phyloP scores from a whole-genome alignment of 805 yeast species.

The Candida tibetensis region DNA sequence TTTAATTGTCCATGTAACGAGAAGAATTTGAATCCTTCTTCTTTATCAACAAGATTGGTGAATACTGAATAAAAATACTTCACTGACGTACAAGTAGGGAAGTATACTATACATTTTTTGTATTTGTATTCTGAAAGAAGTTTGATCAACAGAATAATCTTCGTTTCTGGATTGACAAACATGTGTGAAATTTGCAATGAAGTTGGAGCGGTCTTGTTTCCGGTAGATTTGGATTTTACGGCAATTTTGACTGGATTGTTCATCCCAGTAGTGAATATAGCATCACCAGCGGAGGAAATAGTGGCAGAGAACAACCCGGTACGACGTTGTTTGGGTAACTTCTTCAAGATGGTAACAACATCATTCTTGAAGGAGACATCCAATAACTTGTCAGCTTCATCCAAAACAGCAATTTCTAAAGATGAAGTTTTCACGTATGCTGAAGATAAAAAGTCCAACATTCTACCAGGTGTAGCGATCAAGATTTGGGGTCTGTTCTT shows the following conservation, averaged over 20 bases:
- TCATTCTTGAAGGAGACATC: slow-evolving; percentile 75
- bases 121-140: slow-evolving; percentile 53
- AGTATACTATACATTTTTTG: slow-evolving; percentile 83
- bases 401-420: slow-evolving; percentile 74
- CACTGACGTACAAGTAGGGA: slow-evolving; percentile 87
- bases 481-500: slow-evolving; percentile 65
- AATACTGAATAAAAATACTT: slow-evolving; percentile 68
- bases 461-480: slow-evolving; percentile 91
- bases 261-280: slow-evolving; percentile 83
- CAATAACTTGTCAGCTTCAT: slow-evolving; percentile 88
- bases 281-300: slow-evolving; percentile 73
- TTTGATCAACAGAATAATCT: slow-evolving; percentile 57
- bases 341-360: slow-evolving; percentile 60
- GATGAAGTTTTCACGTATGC: slow-evolving; percentile 56
- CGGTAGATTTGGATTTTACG: slow-evolving; percentile 53
- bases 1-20: slow-evolving; percentile 90
- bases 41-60: slow-evolving; percentile 32
- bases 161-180: slow-evolving; percentile 55
- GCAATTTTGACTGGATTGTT: slow-evolving; percentile 87
- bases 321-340: slow-evolving; percentile 86
- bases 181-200: slow-evolving; percentile 62
- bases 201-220: slow-evolving; percentile 52
- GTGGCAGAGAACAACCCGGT: slow-evolving; percentile 96
- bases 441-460: slow-evolving; percentile 68
- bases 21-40: slow-evolving; percentile 43